Evolutionary conservation across 352 stramenopile genomes (phyloP), one percentile per base, ranked within the genome.

Genomic region (Phytophthora parvispora): DNA sequence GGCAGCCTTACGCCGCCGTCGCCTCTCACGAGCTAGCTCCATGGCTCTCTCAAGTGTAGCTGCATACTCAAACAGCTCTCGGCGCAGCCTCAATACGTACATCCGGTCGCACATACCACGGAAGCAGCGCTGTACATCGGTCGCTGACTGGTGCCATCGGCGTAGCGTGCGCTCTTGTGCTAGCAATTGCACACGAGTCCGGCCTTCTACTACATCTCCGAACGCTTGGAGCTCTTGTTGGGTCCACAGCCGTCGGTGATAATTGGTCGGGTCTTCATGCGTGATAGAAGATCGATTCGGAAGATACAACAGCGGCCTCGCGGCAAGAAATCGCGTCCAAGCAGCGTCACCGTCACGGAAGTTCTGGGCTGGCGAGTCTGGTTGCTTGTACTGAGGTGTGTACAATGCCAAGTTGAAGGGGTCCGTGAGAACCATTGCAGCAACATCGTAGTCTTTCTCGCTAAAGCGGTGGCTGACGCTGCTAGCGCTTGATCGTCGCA

Each of bases 291-390:
- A 64, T 25, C 83, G 70, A 57, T 78, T 69, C 13, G 82, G 78
- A 6, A 93, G 68, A 60, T 92, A 90, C 24, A 92, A 8, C 53
- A 81, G 42, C 13, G 81, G 67, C 2, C 72, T 65, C 18, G 57
- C 24, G 15, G 36, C 54, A 7, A 78, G 56, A 50, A 93, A 82
- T 32, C 52, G 58, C 16, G 62, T 68, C 85, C 83, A 86, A 32
- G 31, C 60, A 24, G 64, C 24, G 8, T 74, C 51, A 20, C 64
- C 69, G n/a, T 75, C 36, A 9, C 24, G 60, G 16, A 78, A 68
- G 5, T 59, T 69, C 13, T 74, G 56, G 0, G 13, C 16, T n/a
- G 50, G 18, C 2, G 69, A 32, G 3, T 58, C 40, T 7, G 52
- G 53, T 16, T 75, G 73, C 29, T 69, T 84, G 57, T 86, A 83